Base-by-base conservation (phyloP, 2,329 filamentous ascomycete genomes). In the Stachybotrys chartarum region DNA sequence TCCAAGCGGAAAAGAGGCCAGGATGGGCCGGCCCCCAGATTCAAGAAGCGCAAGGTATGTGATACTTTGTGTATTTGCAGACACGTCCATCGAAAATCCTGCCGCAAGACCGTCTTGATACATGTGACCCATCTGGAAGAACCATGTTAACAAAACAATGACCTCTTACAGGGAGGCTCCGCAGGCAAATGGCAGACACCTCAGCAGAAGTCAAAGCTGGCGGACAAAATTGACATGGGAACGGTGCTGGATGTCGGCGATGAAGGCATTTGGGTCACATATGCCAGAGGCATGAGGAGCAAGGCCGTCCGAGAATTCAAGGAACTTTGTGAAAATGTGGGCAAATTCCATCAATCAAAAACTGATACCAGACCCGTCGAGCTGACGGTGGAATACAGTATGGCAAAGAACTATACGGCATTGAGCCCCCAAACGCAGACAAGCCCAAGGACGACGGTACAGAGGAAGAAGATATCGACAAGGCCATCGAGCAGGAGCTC, bases 241-340 rank as follows among this genome's bases (percentile, higher is more conserved):
- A 75, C 70, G 45, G 66, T 70, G 12, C 70, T 91, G 51, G 82
- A 88, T 61, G 75, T 86, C 6, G 87, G 88, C 6, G 87, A 91
- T 64, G 75, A 79, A 53, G 89, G 89, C 6, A 84, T 93, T 56
- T 93, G 88, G 87, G 85, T 86, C 31, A 91, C 88, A 0, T 92
- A 87, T 67, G 83, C 86, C 53, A 81, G 86, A 66, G 82, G 83
- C 60, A 86, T 88, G 74, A 87, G 90, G 70, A 77, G 76, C 47
- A 87, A 85, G 69, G 87, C 88, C 14, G 79, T 87, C 3, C 75
- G 78, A 52, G 89, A 93, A 67, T 77, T 91, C 59, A 78, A 77
- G 56, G 72, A 80, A 56, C 72, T 91, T 24, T 87, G 90, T 64
- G 78, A 86, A 48, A 79, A 87, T 74, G 86, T 88, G 70, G 58